These are phyloP conservation scores for Pistacia integerrima DNA, from an alignment of 345 rosid species.

Conservation along the genomic window DNA sequence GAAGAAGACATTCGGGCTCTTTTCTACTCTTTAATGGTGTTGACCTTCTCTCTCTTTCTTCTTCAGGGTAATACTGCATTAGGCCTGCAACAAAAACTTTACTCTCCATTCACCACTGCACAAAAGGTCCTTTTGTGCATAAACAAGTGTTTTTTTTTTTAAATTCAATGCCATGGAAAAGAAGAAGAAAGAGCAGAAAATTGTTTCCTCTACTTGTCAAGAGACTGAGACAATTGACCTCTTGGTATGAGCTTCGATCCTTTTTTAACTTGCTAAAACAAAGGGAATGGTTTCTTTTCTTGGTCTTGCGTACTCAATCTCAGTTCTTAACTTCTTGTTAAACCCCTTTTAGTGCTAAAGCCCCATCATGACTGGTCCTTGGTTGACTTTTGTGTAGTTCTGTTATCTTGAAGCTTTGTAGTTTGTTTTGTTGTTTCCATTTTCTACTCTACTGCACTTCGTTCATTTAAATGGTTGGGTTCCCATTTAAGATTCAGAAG, in stretches of 20 bases:
- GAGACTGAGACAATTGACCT: slow-evolving; percentile 25
- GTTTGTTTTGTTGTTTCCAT: not conserved
- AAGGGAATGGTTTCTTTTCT: not conserved
- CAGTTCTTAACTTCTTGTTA: too few relatives aligned
- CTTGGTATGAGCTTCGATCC: slow-evolving; percentile 22
- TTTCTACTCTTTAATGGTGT: slow-evolving; percentile 12
- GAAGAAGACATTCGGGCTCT: slow-evolving; percentile 23
- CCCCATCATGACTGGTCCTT: not conserved
- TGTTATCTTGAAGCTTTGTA: not conserved
- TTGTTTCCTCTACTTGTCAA: slow-evolving; percentile 14
- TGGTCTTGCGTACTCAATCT: not conserved
- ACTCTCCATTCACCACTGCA: not conserved
- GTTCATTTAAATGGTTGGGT: not conserved
- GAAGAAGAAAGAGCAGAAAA: slow-evolving; percentile 29
- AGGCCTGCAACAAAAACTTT: not conserved
- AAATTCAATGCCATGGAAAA: slow-evolving; percentile 30
- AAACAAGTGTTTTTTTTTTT: not conserved
- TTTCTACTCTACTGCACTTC: not conserved
- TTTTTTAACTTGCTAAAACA: not conserved
- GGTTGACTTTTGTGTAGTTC: not conserved
- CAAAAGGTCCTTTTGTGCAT: not conserved
- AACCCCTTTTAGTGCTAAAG: not conserved
- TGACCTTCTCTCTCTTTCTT: slow-evolving; percentile 12
- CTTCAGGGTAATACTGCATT: not conserved
- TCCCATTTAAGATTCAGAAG: not conserved